Evolutionary conservation across 2,329 filamentous ascomycete genomes (phyloP).

Genomic region (Pseudogymnoascus sp.): DNA sequence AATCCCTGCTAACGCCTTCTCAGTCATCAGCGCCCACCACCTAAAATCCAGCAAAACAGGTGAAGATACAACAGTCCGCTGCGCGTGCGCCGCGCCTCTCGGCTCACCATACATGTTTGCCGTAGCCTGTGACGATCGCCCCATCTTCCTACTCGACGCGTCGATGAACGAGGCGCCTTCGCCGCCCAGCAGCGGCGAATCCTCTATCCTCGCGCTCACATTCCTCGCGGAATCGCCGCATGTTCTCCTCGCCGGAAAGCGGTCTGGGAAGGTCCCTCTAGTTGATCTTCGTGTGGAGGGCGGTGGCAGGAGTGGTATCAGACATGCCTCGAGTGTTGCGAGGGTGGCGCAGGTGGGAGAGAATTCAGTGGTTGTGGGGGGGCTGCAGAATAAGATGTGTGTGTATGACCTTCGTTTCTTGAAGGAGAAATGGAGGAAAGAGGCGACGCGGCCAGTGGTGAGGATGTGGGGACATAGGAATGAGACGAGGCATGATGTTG

Average conservation of each 20-base stretch:
- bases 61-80: slow-evolving; percentile 30
- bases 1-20: slow-evolving; percentile 15
- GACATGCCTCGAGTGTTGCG: slow-evolving; percentile 38
- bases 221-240: slow-evolving; percentile 41
- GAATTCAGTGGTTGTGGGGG: slow-evolving; percentile 48
- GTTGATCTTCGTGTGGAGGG: slow-evolving; percentile 30
- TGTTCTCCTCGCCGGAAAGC: slow-evolving; percentile 46
- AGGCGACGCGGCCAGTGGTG: slow-evolving; percentile 36
- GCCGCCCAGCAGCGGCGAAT: slow-evolving; percentile 19
- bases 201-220: slow-evolving; percentile 42
- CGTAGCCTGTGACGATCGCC: not conserved
- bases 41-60: slow-evolving; percentile 46
- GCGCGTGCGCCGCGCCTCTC: not conserved
- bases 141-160: slow-evolving; percentile 15
- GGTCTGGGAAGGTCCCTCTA: slow-evolving; percentile 38
- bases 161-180: slow-evolving; percentile 18
- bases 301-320: slow-evolving; percentile 21
- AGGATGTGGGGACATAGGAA: slow-evolving; percentile 48
- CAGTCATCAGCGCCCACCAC: slow-evolving; percentile 35
- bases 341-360: slow-evolving; percentile 45
- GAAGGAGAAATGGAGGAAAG: slow-evolving; percentile 16
- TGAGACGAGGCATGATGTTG: slow-evolving; percentile 41
- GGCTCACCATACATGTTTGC: not conserved
- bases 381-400: slow-evolving; percentile 43
- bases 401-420: slow-evolving; percentile 52